Evolutionary conservation across 495 filamentous ascomycete species (phyloP).

Genomic region (Xylaria flabelliformis): DNA sequence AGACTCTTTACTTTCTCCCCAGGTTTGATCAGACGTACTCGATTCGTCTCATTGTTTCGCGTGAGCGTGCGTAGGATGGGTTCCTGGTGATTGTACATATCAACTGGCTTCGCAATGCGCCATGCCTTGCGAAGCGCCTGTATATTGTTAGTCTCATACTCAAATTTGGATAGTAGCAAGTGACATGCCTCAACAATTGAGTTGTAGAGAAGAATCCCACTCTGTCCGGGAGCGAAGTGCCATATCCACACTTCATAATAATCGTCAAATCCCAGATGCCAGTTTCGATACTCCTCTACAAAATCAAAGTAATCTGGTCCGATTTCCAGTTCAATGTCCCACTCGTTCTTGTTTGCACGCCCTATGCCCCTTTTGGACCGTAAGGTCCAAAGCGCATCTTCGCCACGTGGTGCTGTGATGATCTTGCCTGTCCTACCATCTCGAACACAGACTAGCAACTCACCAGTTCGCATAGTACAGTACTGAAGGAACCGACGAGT

Average conservation of each 20-base stretch:
- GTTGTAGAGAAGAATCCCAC: slow-evolving; percentile 37
- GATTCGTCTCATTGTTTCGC: slow-evolving; percentile 44
- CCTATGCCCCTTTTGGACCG: slow-evolving; percentile 53
- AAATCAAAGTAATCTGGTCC: slow-evolving; percentile 49
- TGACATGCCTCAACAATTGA: slow-evolving; percentile 40
- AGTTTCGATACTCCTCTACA: slow-evolving; percentile 47
- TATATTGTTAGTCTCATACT: slow-evolving; percentile 11
- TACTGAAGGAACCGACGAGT: slow-evolving; percentile 61
- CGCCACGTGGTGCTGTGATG: slow-evolving; percentile 46
- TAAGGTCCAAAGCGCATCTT: slow-evolving; percentile 54
- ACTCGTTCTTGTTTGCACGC: slow-evolving; percentile 51
- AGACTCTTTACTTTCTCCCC: slow-evolving; percentile 47
- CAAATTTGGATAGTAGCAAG: neutral
- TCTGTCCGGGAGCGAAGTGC: slow-evolving; percentile 50
- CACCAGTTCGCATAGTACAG: slow-evolving; percentile 49
- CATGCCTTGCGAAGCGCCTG: slow-evolving; percentile 50
- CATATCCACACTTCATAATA: slow-evolving; percentile 61
- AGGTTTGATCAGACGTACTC: slow-evolving; percentile 48
- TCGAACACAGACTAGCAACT: slow-evolving; percentile 51
- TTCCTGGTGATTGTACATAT: slow-evolving; percentile 43
- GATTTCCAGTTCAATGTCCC: slow-evolving; percentile 45
- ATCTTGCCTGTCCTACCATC: slow-evolving; percentile 58
- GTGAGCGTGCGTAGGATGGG: slow-evolving; percentile 49
- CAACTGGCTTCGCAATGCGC: slow-evolving; percentile 37
- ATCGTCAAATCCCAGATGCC: slow-evolving; percentile 56